Evolutionary conservation across 768 basidiomycete genomes (phyloP), one percentile per base, ranked within the genome.

Genomic region (Pleurotus djamor): DNA sequence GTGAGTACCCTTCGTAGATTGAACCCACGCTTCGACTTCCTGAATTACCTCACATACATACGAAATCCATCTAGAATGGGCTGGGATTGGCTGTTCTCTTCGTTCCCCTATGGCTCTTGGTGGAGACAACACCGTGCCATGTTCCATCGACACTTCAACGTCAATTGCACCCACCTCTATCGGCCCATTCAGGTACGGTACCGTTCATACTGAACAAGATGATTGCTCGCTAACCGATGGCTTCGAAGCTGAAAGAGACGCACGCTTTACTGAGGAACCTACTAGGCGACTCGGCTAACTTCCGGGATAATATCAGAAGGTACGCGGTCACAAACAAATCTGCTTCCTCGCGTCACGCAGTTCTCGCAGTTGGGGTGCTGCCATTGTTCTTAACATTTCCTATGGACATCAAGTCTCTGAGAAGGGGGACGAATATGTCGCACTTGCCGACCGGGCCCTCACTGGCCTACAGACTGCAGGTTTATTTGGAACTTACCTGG

Each of bases 51-150:
- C 32, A 6, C 21, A 34, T 44, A 4, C 49, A 59, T 7, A 36
- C 3, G 5, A 4, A 14, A 34, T 36, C 37, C 10, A 52, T 17
- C 17, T 16, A 81, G 79, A 48, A 78, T 81, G 62, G 80, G 80
- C 5, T 82, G 75, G 74, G 71, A 76, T 60, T 81, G 79, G 79
- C 62, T 79, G 4, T 75, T 80, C 62, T 78, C 76, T 1, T 69
- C 72, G 12, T 69, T 76, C 65, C 66, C 67, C 4, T 79, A 74
- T 49, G 78, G 79, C 10, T 59, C 48, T 8, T 64, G 59, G 48
- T 79, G 74, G 74, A 57, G 65, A 34, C 66, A 68, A 6, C 79
- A 79, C 64, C 68, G 77, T 49, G 68, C 65, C 2, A 64, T 75
- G 10, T 78, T 80, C 35, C 72, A 72, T 56, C 71, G 73, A 59